Evolutionary conservation across 441 rosid genomes (phyloP).

Genomic region (Flueggea neowawraea): DNA sequence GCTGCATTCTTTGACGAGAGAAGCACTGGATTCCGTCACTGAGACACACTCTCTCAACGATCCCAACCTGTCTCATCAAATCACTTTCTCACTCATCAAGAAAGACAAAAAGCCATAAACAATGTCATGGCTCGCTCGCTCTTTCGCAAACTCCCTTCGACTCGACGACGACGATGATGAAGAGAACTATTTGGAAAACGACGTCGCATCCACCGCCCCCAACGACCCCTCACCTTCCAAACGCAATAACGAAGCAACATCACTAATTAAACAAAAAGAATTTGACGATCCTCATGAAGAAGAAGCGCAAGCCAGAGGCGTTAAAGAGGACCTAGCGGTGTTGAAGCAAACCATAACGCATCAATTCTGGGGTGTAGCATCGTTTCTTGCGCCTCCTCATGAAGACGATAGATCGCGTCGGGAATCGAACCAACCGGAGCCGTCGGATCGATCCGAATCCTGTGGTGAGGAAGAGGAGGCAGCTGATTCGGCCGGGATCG

Average conservation of each 20-base stretch:
- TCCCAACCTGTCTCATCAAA: not conserved
- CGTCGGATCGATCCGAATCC: conserved; percentile 25
- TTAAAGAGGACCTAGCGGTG: conserved; percentile 83
- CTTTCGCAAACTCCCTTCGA: conserved; percentile 80
- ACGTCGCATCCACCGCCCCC: conserved; percentile 4
- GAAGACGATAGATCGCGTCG: not conserved
- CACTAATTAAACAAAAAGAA: conserved; percentile 9
- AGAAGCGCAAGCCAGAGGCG: conserved; percentile 56
- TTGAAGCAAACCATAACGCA: conserved; percentile 67
- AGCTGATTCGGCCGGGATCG: conserved; percentile 44
- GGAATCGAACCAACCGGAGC: conserved; percentile 17
- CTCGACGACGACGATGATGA: conserved; percentile 49
- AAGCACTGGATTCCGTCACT: too few relatives aligned
- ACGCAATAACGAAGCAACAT: conserved; percentile 17
- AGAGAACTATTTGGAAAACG: conserved; percentile 11
- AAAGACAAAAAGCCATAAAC: not conserved
- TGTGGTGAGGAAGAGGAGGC: conserved; percentile 14
- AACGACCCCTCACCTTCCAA: conserved; percentile 13
- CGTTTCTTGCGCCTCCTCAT: conserved; percentile 89
- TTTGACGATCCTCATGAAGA: conserved; percentile 25
- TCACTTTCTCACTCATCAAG: conserved; percentile 1
- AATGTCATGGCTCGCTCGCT: conserved; percentile 97
- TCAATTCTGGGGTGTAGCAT: conserved; percentile 92
- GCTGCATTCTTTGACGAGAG: too few relatives aligned
- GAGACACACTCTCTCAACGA: not conserved